Percentiles rank a stretch among this genome's conserved stretches.
Evolutionary conservation across 2,329 filamentous ascomycete genomes (phyloP).

Genomic region (Nigrograna mackinnonii): DNA sequence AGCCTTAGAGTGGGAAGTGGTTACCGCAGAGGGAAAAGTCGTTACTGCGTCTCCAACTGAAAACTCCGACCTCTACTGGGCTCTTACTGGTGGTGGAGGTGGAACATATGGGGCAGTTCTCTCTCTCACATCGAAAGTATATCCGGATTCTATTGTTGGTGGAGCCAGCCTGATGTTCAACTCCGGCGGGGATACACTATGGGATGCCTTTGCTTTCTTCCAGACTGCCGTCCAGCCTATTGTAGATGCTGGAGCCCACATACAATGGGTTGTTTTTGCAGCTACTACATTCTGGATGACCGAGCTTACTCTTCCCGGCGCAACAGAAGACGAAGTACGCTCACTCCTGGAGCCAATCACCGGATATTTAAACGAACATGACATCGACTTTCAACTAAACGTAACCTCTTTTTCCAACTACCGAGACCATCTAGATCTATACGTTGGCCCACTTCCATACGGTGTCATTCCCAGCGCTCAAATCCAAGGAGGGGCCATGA

Average conservation of each 20-base stretch:
- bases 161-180: conserved; percentile 27
- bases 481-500: conserved; percentile 13
- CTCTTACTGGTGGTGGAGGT: conserved; percentile 33
- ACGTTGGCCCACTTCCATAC: conserved; percentile 29
- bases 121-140: conserved; percentile 31
- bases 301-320: conserved; percentile 11
- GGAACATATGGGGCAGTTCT: conserved; percentile 36
- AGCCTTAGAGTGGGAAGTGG: conserved; percentile 32
- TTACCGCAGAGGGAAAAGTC: conserved; percentile 31
- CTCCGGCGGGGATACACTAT: conserved; percentile 14
- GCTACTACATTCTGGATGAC: conserved; percentile 17
- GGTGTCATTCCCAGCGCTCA: conserved; percentile 12
- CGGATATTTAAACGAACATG: conserved; percentile 23
- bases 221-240: conserved; percentile 3
- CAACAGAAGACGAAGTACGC: conserved; percentile 10
- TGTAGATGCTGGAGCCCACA: conserved; percentile 11
- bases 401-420: conserved; percentile 24
- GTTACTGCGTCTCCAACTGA: conserved; percentile 29
- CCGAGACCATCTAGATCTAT: conserved; percentile 23
- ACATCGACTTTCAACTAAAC: conserved; percentile 22
- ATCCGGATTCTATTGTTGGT: conserved; percentile 19
- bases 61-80: conserved; percentile 41
- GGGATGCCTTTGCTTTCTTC: too few species aligned
- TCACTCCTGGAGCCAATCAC: conserved; percentile 17
- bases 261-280: conserved; percentile 25